Base-by-base conservation (phyloP, 2,329 filamentous ascomycete genomes). In the Coniochaeta sp. region DNA sequence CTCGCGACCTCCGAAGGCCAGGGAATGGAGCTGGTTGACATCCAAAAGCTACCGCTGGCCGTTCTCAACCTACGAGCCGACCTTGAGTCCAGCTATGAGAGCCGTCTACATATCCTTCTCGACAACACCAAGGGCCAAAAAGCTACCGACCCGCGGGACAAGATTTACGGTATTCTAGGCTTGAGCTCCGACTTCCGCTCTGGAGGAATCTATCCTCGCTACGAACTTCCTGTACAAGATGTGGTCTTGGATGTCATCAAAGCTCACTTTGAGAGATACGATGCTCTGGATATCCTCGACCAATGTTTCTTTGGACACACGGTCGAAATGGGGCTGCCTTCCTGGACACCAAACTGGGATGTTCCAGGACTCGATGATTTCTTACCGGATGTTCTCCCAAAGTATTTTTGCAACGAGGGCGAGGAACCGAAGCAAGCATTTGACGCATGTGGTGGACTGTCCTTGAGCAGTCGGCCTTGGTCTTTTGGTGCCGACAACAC, bases 241-340 rank as follows among this genome's bases (percentile, higher is more conserved):
- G 65, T 67, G 7, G 66, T 62, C 36, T 58, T 66, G n/a, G 59
- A 66, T 30, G 50, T 63, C 19, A 63, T 65, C 52, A 34, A 63
- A 17, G 47, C 47, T 17, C 26, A 52, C 47, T 28, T 52, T 52
- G 26, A 26, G 24, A 52, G 30, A 12, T 28, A 52, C 26, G 47
- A 52, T 24, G 7, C 22, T 10, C 26, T 52, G 47, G 47, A 52
- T 52, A 52, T 52, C 26, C 26, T 52, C 3, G 47, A 52, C 12
- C 47, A 52, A n/a, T 52, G 47, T n/a, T 30, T 17, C 10, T 52
- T 28, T 6, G 9, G 2, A 28, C 24, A 52, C 47, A 52, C 47
- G 47, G 47, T 7, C 14, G 47, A 6, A 14, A 14, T 52, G 14
- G 47, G 47, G 9, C 24, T 28, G 12, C 47, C 47, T 17, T 52